These are phyloP conservation scores for Alternaria metachromatica DNA, from an alignment of 2,329 filamentous ascomycete species.

Conservation along the genomic window DNA sequence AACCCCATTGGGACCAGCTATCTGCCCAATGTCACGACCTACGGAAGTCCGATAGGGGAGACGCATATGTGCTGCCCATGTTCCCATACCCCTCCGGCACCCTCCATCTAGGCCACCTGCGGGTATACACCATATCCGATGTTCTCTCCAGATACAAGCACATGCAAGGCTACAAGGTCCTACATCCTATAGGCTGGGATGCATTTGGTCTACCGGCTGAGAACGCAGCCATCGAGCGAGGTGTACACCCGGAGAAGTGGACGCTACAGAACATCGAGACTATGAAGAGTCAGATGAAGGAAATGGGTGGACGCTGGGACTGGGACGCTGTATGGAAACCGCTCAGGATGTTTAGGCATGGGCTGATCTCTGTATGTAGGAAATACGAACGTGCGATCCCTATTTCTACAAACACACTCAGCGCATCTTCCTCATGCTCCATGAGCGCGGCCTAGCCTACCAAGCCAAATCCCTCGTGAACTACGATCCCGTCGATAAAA, in stretches of 20 bases:
- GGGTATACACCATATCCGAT: conserved; percentile 91
- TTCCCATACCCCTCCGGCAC: conserved; percentile 91
- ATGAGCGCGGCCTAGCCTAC: conserved; percentile 78
- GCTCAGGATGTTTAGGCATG: not conserved
- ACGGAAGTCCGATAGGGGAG: conserved; percentile 39
- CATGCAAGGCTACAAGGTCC: conserved; percentile 75
- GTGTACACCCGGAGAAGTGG: conserved; percentile 79
- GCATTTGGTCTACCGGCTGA: conserved; percentile 90
- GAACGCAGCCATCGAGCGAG: conserved; percentile 86
- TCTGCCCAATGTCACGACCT: conserved; percentile 15
- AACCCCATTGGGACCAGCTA: conserved; percentile 54
- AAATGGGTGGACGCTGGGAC: conserved; percentile 83
- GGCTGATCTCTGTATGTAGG: conserved; percentile 58
- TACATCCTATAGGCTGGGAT: conserved; percentile 95
- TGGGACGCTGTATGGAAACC: conserved; percentile 71
- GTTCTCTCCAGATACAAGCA: conserved; percentile 77
- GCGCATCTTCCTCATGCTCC: conserved; percentile 79
- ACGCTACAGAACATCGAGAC: conserved; percentile 79
- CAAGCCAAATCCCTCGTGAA: conserved; percentile 85
- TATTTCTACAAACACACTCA: conserved; percentile 91
- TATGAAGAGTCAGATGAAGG: conserved; percentile 82
- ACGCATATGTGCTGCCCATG: conserved; percentile 82
- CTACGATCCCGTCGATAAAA: conserved; percentile 88
- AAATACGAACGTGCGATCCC: conserved; percentile 83
- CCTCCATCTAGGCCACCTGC: conserved; percentile 84